Percentiles rank a stretch among this genome's conserved stretches.
Evolutionary conservation across 176 grass and related monocot species (phyloP).

Genomic region (Dendrocalamus sinicus): DNA sequence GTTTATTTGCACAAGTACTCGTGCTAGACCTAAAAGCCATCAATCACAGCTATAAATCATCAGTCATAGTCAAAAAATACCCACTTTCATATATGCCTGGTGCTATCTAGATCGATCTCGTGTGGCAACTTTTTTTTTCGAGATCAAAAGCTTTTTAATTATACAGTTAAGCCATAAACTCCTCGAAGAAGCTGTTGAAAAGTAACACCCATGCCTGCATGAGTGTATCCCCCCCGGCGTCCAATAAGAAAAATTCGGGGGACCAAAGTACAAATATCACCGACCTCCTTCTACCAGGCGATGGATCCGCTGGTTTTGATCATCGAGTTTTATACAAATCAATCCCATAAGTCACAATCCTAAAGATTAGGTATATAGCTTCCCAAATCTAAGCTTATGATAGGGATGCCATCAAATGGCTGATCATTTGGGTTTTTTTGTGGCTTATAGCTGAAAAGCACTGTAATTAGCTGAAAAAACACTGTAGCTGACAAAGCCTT

Average conservation of each 20-base stretch:
- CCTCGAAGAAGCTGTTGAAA: conserved; percentile 44
- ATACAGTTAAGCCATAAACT: conserved; percentile 34
- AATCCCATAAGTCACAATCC: conserved; percentile 18
- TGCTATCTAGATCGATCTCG: conserved; percentile 29
- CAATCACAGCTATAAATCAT: too few relatives aligned
- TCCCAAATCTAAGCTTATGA: neutral
- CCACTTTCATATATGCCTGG: neutral
- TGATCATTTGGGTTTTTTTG: too few relatives aligned
- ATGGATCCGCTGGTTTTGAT: neutral
- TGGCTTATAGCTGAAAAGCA: too few relatives aligned
- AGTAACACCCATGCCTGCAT: conserved; percentile 3
- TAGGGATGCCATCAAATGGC: neutral
- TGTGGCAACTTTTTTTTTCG: conserved; percentile 30
- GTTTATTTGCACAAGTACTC: too few relatives aligned
- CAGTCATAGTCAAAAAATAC: too few relatives aligned
- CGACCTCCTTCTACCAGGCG: neutral
- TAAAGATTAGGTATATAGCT: conserved; percentile 25
- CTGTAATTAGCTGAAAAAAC: too few relatives aligned
- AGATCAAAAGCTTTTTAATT: conserved; percentile 13
- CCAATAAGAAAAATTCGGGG: conserved; percentile 21
- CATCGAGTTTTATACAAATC: neutral
- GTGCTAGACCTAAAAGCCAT: too few relatives aligned
- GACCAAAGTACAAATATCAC: conserved; percentile 33
- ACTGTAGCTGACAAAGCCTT: too few relatives aligned
- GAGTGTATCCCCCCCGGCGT: neutral